Conservation (phyloP, 352 stramenopile genomes). For the Elongisporangium undulatum region DNA sequence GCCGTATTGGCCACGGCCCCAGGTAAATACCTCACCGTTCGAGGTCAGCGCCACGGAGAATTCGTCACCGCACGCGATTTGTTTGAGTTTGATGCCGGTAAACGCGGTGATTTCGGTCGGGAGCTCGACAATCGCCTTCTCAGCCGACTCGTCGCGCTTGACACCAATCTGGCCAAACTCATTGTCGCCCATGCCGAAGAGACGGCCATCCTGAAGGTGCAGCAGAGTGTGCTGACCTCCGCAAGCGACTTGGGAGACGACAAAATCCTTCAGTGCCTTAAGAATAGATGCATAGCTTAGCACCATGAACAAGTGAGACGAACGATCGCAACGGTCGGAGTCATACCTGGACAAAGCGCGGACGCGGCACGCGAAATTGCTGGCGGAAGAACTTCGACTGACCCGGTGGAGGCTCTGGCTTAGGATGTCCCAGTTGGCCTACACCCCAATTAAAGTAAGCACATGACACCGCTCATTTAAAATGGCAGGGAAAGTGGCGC, state of each 20-base stretch:
- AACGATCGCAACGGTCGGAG: neutral
- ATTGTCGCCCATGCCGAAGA: slow-evolving; percentile 77
- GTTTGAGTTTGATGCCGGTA: slow-evolving; percentile 22
- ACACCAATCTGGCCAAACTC: slow-evolving; percentile 63
- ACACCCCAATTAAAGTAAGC: neutral
- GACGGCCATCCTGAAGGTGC: slow-evolving; percentile 46
- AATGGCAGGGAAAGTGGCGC: neutral
- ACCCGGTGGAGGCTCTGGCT: slow-evolving; percentile 33
- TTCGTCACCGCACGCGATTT: slow-evolving; percentile 54
- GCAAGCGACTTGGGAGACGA: slow-evolving; percentile 55
- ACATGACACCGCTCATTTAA: neutral
- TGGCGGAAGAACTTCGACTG: slow-evolving; percentile 81
- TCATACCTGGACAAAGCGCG: slow-evolving; percentile 60
- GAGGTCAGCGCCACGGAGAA: slow-evolving; percentile 59
- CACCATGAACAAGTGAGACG: neutral
- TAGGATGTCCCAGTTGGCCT: slow-evolving; percentile 68
- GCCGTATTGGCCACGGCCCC: slow-evolving; percentile 64
- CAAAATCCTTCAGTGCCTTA: slow-evolving; percentile 49
- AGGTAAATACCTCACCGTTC: slow-evolving; percentile 60
- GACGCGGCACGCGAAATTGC: slow-evolving; percentile 66
- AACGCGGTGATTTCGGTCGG: slow-evolving; percentile 30
- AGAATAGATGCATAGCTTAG: slow-evolving; percentile 1
- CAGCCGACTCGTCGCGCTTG: slow-evolving; percentile 15
- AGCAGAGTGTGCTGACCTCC: slow-evolving; percentile 70
- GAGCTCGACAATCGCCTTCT: slow-evolving; percentile 28